Percentiles rank a stretch among this genome's conserved stretches.
Evolutionary conservation across 164 flowering plant genomes (phyloP).

Genomic region (Vitis amurensis): DNA sequence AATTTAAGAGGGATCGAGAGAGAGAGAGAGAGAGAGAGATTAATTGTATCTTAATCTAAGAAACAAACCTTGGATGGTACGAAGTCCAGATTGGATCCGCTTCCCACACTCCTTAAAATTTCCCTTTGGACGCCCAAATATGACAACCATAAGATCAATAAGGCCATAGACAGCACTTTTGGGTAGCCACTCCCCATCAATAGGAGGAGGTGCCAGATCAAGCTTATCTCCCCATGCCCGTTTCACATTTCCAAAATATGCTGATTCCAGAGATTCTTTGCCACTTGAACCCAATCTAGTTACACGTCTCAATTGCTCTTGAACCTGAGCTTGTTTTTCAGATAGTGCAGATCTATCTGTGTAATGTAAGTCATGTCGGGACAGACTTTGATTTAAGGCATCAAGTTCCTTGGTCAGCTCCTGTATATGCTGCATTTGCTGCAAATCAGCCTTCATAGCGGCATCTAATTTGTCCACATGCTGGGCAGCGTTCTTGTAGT

Average conservation of each 20-base stretch:
- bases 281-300: constrained; percentile 27
- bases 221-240: constrained; percentile 59
- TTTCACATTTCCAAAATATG: constrained; percentile 42
- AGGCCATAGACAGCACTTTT: constrained; percentile 79
- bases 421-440: constrained; percentile 41
- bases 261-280: constrained; percentile 43
- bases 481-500: constrained; percentile 79
- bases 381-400: constrained; percentile 57
- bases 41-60: not conserved
- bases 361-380: constrained; percentile 48
- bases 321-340: constrained; percentile 53
- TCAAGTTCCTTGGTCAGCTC: constrained; percentile 56
- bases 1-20: not conserved
- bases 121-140: constrained; percentile 89
- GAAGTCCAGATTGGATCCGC: constrained; percentile 79
- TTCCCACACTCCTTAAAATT: constrained; percentile 78
- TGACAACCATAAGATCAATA: constrained; percentile 79
- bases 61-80: constrained; percentile 58
- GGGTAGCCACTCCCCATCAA: constrained; percentile 95
- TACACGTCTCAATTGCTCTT: constrained; percentile 47
- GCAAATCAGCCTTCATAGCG: constrained; percentile 70
- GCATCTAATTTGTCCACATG: constrained; percentile 79
- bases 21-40: not conserved
- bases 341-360: constrained; percentile 53
- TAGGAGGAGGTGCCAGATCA: constrained; percentile 77